phyloP scores from a whole-genome alignment of 441 rosid genomes.

The Isatis lusitanica region DNA sequence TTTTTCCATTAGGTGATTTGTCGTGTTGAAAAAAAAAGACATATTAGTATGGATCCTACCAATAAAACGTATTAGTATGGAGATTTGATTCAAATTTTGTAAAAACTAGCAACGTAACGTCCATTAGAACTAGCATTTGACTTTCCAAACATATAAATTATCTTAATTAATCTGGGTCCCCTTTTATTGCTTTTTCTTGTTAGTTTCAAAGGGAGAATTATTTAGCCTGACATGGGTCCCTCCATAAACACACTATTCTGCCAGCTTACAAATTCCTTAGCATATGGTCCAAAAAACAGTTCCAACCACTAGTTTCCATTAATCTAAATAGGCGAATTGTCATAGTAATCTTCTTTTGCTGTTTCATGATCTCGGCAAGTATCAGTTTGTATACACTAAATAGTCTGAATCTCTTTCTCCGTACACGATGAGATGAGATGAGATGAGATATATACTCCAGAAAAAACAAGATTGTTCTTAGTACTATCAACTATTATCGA shows the following conservation, averaged over 20 bases:
- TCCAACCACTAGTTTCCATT: slow-evolving; percentile 35
- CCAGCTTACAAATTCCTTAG: slow-evolving; percentile 36
- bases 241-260: slow-evolving; percentile 28
- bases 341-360: neutral
- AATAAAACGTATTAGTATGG: too few species aligned
- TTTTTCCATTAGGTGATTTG: neutral
- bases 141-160: slow-evolving; percentile 18
- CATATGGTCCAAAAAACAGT: slow-evolving; percentile 35
- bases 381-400: too few species aligned
- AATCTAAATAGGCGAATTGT: neutral
- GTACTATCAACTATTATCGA: neutral
- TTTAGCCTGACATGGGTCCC: slow-evolving; percentile 28
- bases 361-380: too few species aligned
- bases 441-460: too few species aligned
- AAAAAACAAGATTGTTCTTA: too few species aligned
- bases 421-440: neutral
- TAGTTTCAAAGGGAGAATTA: slow-evolving; percentile 33
- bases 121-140: slow-evolving; percentile 29
- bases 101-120: neutral
- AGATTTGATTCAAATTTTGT: too few species aligned
- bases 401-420: slow-evolving; percentile 2
- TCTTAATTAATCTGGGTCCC: neutral
- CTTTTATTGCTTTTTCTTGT: slow-evolving; percentile 9
- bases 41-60: too few species aligned
- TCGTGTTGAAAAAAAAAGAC: neutral